Evolutionary conservation across 2,329 filamentous ascomycete species (phyloP).

Genomic region (Sclerotinia glacialis): DNA sequence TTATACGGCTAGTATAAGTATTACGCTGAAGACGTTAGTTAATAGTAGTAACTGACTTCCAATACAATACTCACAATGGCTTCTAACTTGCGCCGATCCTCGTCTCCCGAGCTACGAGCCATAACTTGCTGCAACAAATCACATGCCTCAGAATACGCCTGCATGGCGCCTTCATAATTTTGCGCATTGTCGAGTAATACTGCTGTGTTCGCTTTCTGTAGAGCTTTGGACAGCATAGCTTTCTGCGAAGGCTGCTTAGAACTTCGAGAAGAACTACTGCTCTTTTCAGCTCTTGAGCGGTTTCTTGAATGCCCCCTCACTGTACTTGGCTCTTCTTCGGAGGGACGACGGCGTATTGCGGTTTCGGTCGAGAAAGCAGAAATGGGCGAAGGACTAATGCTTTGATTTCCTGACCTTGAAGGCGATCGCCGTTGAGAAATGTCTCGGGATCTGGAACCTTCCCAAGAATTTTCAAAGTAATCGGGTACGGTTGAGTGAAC

Average conservation of each 20-base stretch:
- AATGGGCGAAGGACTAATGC: conserved; percentile 28
- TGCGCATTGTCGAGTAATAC: conserved; percentile 95
- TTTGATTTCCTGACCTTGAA: conserved; percentile 29
- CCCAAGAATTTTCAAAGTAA: conserved; percentile 38
- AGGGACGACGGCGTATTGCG: conserved; percentile 17
- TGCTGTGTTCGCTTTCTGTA: conserved; percentile 93
- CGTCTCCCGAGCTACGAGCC: conserved; percentile 74
- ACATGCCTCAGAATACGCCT: conserved; percentile 90
- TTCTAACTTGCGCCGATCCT: conserved; percentile 87
- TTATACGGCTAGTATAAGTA: conserved; percentile 87
- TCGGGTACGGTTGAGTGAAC: conserved; percentile 36
- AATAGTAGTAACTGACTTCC: not conserved
- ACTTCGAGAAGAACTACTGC: conserved; percentile 42
- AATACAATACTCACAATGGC: conserved; percentile 71
- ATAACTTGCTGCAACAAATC: conserved; percentile 84
- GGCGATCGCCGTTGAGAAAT: conserved; percentile 31
- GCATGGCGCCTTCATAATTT: conserved; percentile 86
- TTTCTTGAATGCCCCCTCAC: conserved; percentile 45
- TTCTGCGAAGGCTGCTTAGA: conserved; percentile 70
- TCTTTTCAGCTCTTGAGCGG: conserved; percentile 48
- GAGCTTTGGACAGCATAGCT: conserved; percentile 90
- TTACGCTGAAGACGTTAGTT: conserved; percentile 57
- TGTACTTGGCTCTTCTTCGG: conserved; percentile 24
- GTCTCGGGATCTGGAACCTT: conserved; percentile 32
- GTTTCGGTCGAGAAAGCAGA: conserved; percentile 23